Evolutionary conservation across 768 basidiomycete genomes (phyloP).

Genomic region (Lentinula sp.): DNA sequence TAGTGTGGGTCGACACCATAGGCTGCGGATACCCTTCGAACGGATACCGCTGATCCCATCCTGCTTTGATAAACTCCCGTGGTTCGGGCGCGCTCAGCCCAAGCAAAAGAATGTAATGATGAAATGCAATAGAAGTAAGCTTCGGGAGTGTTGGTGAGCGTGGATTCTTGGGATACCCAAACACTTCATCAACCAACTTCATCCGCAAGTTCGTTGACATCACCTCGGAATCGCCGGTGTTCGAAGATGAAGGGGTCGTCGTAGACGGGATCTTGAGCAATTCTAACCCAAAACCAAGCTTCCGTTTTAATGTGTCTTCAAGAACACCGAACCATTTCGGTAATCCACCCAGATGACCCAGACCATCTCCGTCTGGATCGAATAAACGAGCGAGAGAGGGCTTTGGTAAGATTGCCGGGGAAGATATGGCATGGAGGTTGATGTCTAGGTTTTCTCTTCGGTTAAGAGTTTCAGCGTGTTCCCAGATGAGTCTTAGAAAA

Average conservation of each 20-base stretch:
- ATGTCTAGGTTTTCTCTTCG: neutral
- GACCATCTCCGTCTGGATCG: conserved; percentile 3
- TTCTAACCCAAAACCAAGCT: neutral
- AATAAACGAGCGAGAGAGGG: neutral
- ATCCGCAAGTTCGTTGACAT: neutral
- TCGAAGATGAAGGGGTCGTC: neutral
- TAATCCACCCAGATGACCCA: neutral
- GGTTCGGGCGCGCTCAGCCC: neutral
- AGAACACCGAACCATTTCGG: neutral
- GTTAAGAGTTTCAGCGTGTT: neutral
- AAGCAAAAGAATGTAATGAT: conserved; percentile 3
- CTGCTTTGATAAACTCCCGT: neutral
- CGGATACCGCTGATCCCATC: neutral
- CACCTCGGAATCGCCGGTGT: neutral
- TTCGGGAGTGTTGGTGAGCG: neutral
- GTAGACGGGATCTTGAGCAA: too few species aligned
- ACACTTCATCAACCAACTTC: neutral
- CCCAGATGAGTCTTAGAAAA: conserved; percentile 4
- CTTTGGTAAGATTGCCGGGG: neutral
- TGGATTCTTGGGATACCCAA: neutral
- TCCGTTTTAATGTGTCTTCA: neutral
- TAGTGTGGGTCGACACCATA: neutral
- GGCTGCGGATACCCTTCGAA: conserved; percentile 1
- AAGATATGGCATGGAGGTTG: neutral
- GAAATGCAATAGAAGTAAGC: neutral